Evolutionary conservation across 345 rosid species (phyloP).

Genomic region (Theobroma cacao): DNA sequence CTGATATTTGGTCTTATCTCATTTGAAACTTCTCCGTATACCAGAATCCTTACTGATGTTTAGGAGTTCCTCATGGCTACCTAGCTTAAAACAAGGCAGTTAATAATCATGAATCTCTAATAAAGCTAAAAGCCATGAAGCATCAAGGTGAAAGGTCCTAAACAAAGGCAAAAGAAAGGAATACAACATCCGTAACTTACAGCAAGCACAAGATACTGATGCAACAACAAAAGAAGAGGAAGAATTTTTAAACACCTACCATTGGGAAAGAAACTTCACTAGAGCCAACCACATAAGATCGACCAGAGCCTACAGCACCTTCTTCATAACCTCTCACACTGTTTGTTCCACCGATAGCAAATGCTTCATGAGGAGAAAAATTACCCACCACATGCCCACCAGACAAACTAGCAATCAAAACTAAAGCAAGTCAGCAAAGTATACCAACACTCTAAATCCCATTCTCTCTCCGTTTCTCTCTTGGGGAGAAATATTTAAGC

Average conservation of each 20-base stretch:
- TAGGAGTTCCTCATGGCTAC: background rate
- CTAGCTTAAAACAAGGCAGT: background rate
- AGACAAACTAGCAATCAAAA: conserved; percentile 53
- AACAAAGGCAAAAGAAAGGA: background rate
- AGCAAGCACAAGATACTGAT: background rate
- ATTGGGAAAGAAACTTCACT: conserved; percentile 84
- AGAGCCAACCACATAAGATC: conserved; percentile 82
- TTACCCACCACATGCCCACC: conserved; percentile 89
- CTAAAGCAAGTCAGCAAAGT: conserved; percentile 18
- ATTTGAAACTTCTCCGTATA: background rate
- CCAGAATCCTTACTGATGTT: background rate
- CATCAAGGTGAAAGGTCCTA: background rate
- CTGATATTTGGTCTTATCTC: background rate
- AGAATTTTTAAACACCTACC: conserved; percentile 41
- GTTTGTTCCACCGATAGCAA: conserved; percentile 90
- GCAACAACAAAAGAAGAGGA: conserved; percentile 3
- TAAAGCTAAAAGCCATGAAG: background rate
- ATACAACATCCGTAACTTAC: background rate
- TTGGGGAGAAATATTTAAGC: background rate
- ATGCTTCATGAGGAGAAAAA: conserved; percentile 94
- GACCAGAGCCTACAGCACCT: conserved; percentile 95
- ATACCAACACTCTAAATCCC: background rate
- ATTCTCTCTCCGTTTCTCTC: background rate
- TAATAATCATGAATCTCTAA: background rate
- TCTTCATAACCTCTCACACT: conserved; percentile 98